Evolutionary conservation across 2,329 filamentous ascomycete species (phyloP).

Genomic region (Raffaelea albimanens): DNA sequence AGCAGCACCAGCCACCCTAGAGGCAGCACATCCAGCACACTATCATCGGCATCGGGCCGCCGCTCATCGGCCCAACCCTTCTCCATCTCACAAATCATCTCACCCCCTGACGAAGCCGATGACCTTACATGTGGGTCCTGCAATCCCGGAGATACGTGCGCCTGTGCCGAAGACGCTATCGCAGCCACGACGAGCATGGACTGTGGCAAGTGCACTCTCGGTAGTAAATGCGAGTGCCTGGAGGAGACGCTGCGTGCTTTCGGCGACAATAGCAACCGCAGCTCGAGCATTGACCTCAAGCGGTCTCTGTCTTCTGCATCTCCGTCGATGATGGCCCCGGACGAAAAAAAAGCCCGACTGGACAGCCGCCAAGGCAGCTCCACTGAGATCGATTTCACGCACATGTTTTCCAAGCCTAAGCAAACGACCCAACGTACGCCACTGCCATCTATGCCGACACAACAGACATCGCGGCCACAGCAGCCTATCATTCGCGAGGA

Average conservation of each 20-base stretch:
- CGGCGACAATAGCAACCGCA: constrained; percentile 14
- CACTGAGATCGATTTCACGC: constrained; percentile 67
- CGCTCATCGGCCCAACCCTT: constrained; percentile 31
- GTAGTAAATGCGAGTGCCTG: constrained; percentile 54
- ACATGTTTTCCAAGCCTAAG: constrained; percentile 46
- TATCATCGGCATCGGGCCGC: constrained; percentile 18
- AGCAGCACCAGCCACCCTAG: constrained; percentile 7
- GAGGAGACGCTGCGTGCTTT: constrained; percentile 30
- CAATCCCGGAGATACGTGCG: constrained; percentile 40
- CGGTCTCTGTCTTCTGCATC: constrained; percentile 32
- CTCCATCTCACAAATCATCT: constrained; percentile 49
- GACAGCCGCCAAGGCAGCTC: constrained; percentile 22
- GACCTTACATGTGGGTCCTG: constrained; percentile 47
- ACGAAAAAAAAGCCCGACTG: constrained; percentile 47
- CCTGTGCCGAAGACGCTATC: constrained; percentile 50
- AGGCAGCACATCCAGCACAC: constrained; percentile 16
- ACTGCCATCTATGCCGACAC: constrained; percentile 8
- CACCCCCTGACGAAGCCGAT: constrained; percentile 36
- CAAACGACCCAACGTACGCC: constrained; percentile 12
- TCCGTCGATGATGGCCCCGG: constrained; percentile 28
- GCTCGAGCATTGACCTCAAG: constrained; percentile 33
- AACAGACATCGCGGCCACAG: constrained; percentile 13
- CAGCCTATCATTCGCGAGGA: neutral
- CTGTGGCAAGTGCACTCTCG: constrained; percentile 57
- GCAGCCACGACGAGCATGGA: constrained; percentile 42